A percentile compares a stretch with the other conserved stretches of the same genome.
These are phyloP conservation scores for Recurvomyces mirabilis DNA, from an alignment of 495 filamentous ascomycete genomes.

Conservation along the genomic window DNA sequence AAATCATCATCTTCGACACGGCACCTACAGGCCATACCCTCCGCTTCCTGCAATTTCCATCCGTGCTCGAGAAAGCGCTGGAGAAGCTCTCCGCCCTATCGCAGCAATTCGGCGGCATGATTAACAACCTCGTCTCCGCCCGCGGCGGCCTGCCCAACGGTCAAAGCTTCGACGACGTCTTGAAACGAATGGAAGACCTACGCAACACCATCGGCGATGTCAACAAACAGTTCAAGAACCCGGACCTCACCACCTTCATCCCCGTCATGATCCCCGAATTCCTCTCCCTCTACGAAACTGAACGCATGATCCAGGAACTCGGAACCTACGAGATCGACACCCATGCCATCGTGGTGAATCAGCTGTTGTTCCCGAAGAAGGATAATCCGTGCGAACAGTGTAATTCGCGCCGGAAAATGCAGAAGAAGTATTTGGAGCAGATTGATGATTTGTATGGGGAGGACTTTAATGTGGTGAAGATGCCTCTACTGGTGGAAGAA, in stretches of 20 bases:
- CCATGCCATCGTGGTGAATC: slow-evolving; percentile 95
- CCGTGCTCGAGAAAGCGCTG: slow-evolving; percentile 94
- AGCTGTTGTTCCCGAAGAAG: slow-evolving; percentile 84
- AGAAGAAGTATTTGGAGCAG: slow-evolving; percentile 98
- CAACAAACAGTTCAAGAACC: slow-evolving; percentile 94
- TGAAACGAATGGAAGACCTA: slow-evolving; percentile 86
- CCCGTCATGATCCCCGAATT: slow-evolving; percentile 99
- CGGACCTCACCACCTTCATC: slow-evolving; percentile 92
- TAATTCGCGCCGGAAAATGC: slow-evolving; percentile 90
- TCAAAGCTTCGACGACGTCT: slow-evolving; percentile 78
- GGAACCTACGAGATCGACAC: slow-evolving; percentile 90
- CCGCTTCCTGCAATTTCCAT: slow-evolving; percentile 97
- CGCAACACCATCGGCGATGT: slow-evolving; percentile 90
- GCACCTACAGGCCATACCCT: slow-evolving; percentile 98
- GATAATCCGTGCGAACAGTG: slow-evolving; percentile 88
- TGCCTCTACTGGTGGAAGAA: slow-evolving; percentile 91
- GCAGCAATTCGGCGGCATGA: slow-evolving; percentile 86
- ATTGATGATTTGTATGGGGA: slow-evolving; percentile 98
- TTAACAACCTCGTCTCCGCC: slow-evolving; percentile 80
- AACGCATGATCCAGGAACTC: slow-evolving; percentile 98
- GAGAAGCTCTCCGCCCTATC: slow-evolving; percentile 93
- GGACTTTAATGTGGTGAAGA: slow-evolving; percentile 90
- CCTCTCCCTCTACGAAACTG: slow-evolving; percentile 92
- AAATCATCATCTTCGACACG: slow-evolving; percentile 97
- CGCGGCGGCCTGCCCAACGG: slow-evolving; percentile 80